Base-by-base conservation (phyloP, 140 eudicot genomes). In the Oenanthe javanica region DNA sequence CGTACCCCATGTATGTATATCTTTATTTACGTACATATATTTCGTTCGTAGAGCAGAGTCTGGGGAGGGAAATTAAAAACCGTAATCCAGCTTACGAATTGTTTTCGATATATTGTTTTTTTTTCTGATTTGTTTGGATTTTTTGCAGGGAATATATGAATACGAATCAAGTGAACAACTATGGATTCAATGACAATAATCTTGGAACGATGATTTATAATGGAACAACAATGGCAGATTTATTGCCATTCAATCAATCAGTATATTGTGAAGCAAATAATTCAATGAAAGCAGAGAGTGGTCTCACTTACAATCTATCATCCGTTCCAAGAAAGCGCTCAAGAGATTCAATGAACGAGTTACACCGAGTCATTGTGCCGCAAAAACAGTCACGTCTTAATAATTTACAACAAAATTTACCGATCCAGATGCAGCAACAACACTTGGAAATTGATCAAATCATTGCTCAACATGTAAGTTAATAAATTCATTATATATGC, bases 381-480 rank as follows among this genome's bases (percentile, higher is more conserved):
- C 79, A 66, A 43, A 79, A 78, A 50, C 77, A 45, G 6, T 18
- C 27, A 0, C 46, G 43, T 69, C 59, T 36, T 43, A 43, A 61
- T 6, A 84, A 76, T 23, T 77, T 70, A 14, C 75, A 79, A 67
- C 47, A 47, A 7, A 25, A 6, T 66, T 47, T 75, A 4, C 71
- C 82, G 0, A 19, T 79, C 9, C 77, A 79, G 77, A 66, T 67
- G 77, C 82, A 79, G 23, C 78, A 71, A 72, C 78, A 72, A 40
- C 79, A 72, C 51, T 50, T 80, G 71, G 83, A 80, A 7, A 69
- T 70, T 21, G 83, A 80, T 12, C 78, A 52, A 4, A 78, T 86
- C 36, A 79, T 86, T 52, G 83, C 87, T 10, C 89, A 78, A 45
- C 89, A 86, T 76, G 89, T 86, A 84, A 72, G 85, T 75, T 10